Base-by-base conservation (phyloP, 31 red algal species). In the Endocladia muricata region DNA sequence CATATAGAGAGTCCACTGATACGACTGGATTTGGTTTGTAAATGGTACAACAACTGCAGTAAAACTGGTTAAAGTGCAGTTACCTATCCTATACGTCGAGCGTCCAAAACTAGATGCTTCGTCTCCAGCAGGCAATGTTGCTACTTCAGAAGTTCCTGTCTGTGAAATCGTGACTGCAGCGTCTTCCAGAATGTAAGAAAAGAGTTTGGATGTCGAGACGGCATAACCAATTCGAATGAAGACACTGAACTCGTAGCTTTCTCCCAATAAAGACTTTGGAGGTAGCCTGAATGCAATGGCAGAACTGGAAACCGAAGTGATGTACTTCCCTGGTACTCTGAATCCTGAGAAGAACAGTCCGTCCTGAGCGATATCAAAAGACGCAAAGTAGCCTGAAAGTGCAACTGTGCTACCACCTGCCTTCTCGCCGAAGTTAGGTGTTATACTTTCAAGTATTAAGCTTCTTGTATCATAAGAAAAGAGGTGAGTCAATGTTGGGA, bases 41-140 rank as follows among this genome's bases (percentile, higher is more conserved):
- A 76, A 85, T 44, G 82, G 82, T 22, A 48, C 19, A 56, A 85
- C 72, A 22, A 85, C 60, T 42, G 82, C 82, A 56, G 82, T 85
- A 43, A 85, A 76, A 8, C 82, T 52, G 13, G 70, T 72, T 4
- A 72, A 60, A 31, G 82, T 85, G 55, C 82, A 85, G 37, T 85
- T 62, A 31, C 82, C 82, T 4, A 85, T 49, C 3, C 82, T 44
- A 65, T 54, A 85, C 19, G 71, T 85, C n/a, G n/a, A n/a, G n/a
- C n/a, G n/a, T n/a, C n/a, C n/a, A n/a, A n/a, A n/a, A n/a, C n/a
- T n/a, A n/a, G n/a, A n/a, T 23, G 58, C 71, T 29, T 70, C 56
- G 25, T 76, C 82, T n/a, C n/a, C n/a, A n/a, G n/a, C n/a, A n/a
- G n/a, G n/a, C n/a, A n/a, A n/a, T n/a, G n/a, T n/a, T n/a, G n/a